phyloP scores from a whole-genome alignment of 2,329 filamentous ascomycete species.

The Paraphoma chrysanthemicola region DNA sequence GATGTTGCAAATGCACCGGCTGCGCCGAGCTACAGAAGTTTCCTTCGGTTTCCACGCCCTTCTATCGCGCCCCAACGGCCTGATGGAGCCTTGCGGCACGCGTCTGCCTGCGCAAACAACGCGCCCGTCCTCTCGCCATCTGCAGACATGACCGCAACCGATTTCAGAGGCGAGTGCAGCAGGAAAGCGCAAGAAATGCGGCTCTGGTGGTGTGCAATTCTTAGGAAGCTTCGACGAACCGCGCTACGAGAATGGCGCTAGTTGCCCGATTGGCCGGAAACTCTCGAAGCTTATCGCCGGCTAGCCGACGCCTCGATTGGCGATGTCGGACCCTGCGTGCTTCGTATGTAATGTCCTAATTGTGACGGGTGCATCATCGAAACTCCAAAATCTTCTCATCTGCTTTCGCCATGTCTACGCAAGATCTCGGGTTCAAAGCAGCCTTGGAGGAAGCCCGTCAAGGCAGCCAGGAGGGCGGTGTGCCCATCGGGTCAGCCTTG shows the following conservation, averaged over 20 bases:
- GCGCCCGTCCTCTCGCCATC: background rate
- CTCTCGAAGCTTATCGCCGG: slow-evolving; percentile 22
- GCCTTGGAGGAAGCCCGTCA: slow-evolving; percentile 65
- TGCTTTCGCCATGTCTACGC: slow-evolving; percentile 28
- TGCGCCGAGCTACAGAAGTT: slow-evolving; percentile 46
- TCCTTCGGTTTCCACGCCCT: slow-evolving; percentile 43
- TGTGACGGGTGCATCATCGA: background rate
- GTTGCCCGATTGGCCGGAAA: slow-evolving; percentile 16
- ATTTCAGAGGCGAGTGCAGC: background rate
- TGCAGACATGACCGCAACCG: background rate
- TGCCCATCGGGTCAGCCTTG: slow-evolving; percentile 67
- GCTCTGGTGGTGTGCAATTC: slow-evolving; percentile 3
- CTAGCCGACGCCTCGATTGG: slow-evolving; percentile 13
- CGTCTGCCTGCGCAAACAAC: slow-evolving; percentile 16
- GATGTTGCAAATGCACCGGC: slow-evolving; percentile 38
- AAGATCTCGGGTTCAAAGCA: slow-evolving; percentile 59
- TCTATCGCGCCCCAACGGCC: slow-evolving; percentile 40
- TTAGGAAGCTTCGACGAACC: slow-evolving; percentile 6
- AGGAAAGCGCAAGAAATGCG: background rate
- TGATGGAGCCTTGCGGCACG: slow-evolving; percentile 21
- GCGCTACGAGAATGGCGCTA: slow-evolving; percentile 6
- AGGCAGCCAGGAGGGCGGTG: slow-evolving; percentile 63
- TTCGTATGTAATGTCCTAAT: background rate
- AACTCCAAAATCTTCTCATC: slow-evolving; percentile 1
- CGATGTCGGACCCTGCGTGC: slow-evolving; percentile 18